A percentile compares a stretch with the other conserved stretches of the same genome.
Evolutionary conservation across 2,329 filamentous ascomycete species (phyloP).

Genomic region (Alternaria solani): DNA sequence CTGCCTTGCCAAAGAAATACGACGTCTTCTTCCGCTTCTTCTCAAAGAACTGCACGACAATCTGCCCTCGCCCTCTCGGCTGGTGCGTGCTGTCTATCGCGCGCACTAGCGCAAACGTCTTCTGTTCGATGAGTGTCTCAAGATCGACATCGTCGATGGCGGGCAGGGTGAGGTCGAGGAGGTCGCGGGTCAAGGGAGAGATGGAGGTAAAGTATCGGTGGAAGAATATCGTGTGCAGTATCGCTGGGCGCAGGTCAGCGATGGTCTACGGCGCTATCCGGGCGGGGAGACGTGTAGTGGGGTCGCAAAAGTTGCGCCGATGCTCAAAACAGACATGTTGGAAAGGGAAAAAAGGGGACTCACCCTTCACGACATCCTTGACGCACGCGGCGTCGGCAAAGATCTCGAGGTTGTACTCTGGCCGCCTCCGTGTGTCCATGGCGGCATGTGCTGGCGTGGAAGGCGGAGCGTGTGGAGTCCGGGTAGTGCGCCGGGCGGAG

Average conservation of each 20-base stretch:
- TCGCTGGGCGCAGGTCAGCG: conserved; percentile 63
- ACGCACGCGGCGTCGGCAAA: conserved; percentile 91
- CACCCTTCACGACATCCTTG: conserved; percentile 92
- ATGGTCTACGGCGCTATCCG: conserved; percentile 9
- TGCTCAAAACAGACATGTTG: conserved; percentile 6
- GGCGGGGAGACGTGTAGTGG: conserved; percentile 18
- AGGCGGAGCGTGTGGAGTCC: conserved; percentile 19
- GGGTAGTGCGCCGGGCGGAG: conserved; percentile 24
- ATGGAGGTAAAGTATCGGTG: conserved; percentile 95
- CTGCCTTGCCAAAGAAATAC: conserved; percentile 74
- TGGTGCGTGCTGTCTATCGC: conserved; percentile 69
- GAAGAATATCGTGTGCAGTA: conserved; percentile 98
- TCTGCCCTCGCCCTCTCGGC: conserved; percentile 73
- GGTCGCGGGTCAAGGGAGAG: conserved; percentile 81
- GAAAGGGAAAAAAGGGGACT: conserved; percentile 28
- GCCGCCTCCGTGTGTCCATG: conserved; percentile 73
- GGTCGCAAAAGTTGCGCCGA: conserved; percentile 13
- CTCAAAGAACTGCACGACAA: conserved; percentile 93
- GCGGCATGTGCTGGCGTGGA: conserved; percentile 34
- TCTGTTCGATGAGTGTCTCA: conserved; percentile 91
- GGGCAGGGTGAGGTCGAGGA: conserved; percentile 89
- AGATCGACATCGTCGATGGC: conserved; percentile 90
- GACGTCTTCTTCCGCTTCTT: conserved; percentile 79
- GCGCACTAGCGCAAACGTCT: conserved; percentile 78
- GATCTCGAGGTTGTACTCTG: conserved; percentile 92